Conservation (phyloP, 306 rosid genomes). For the Fagus crenata region DNA sequence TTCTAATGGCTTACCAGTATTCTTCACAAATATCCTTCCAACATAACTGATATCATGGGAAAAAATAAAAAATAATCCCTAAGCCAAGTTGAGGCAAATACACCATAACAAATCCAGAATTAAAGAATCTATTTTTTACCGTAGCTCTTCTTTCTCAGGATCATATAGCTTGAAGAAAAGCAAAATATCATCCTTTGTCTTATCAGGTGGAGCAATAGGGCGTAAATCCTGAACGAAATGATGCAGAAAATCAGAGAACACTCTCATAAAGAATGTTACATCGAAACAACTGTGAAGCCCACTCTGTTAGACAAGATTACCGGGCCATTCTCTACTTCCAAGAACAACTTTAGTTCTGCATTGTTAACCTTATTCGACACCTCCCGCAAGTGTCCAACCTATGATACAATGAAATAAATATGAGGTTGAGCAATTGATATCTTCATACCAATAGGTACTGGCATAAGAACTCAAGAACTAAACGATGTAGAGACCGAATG, state of each 20-base stretch:
- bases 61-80: constrained; percentile 1
- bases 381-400: constrained; percentile 88
- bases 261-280: constrained; percentile 1
- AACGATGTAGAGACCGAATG: neutral
- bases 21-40: constrained; percentile 84
- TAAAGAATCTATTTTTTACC: constrained; percentile 48
- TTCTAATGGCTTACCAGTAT: constrained; percentile 73
- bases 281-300: constrained; percentile 18
- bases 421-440: constrained; percentile 9
- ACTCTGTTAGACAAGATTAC: constrained; percentile 41
- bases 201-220: constrained; percentile 67
- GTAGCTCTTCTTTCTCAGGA: constrained; percentile 76
- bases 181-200: constrained; percentile 76
- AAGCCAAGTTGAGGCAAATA: constrained; percentile 28
- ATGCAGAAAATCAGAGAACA: constrained; percentile 28
- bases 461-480: neutral
- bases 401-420: constrained; percentile 16
- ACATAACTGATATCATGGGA: constrained; percentile 54
- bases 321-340: constrained; percentile 74
- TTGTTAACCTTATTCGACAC: constrained; percentile 65
- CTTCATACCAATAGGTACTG: constrained; percentile 18
- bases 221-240: constrained; percentile 49
- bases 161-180: constrained; percentile 87
- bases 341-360: constrained; percentile 71
- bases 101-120: constrained; percentile 12